Conservation (phyloP, 768 basidiomycete genomes). For the Trametes meyenii region DNA sequence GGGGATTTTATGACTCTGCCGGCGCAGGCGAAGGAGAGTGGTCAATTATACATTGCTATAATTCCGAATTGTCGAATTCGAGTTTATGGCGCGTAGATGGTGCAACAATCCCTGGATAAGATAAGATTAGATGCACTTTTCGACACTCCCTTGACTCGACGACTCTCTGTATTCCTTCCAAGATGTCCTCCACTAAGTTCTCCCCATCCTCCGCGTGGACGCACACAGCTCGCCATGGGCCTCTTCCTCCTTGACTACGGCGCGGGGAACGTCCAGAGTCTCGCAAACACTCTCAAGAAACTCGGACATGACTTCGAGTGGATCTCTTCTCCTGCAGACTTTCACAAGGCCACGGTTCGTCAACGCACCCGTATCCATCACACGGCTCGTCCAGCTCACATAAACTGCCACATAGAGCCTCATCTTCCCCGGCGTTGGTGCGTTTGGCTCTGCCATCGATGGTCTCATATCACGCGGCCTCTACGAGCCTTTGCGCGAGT, state of each 20-base stretch:
- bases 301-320: constrained; percentile 89
- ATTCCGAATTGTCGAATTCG: constrained; percentile 19
- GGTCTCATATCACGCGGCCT: constrained; percentile 75
- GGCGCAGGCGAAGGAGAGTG: neutral
- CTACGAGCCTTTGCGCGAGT: constrained; percentile 76
- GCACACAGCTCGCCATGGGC: constrained; percentile 39
- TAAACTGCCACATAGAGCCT: constrained; percentile 62
- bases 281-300: constrained; percentile 86
- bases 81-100: constrained; percentile 20
- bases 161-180: constrained; percentile 2
- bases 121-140: constrained; percentile 28
- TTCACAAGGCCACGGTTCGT: constrained; percentile 81
- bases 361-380: constrained; percentile 2
- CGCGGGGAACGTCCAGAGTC: constrained; percentile 91
- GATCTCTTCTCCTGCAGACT: constrained; percentile 81
- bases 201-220: neutral
- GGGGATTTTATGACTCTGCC: constrained; percentile 8
- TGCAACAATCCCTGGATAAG: constrained; percentile 11
- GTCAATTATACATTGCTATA: constrained; percentile 1
- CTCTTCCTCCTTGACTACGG: constrained; percentile 96
- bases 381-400: constrained; percentile 11
- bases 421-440: constrained; percentile 96
- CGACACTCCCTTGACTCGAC: constrained; percentile 18
- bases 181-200: constrained; percentile 15
- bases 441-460: constrained; percentile 85